Base-by-base conservation (phyloP, 768 basidiomycete species). In the Leccinum uliginosum region DNA sequence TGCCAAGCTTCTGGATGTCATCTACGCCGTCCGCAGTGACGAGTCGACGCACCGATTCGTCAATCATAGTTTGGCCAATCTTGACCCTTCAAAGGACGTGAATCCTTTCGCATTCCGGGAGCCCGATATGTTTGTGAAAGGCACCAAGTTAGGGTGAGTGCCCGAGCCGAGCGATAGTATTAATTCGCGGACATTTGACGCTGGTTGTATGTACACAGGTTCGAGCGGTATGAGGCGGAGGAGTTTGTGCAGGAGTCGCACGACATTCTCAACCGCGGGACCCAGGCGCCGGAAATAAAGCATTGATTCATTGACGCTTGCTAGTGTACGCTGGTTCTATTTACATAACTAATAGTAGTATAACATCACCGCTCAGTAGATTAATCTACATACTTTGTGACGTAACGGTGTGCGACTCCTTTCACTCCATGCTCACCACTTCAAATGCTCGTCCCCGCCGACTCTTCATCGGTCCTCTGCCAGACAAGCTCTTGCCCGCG, bases 21-120 rank as follows among this genome's bases (percentile, higher is more conserved):
- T 98, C 50, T 91, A 91, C 66, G 93, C 93, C 32, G 91, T 98
- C 32, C 82, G 95, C 64, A 92, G 91, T 15, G 95, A 98, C 71
- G 95, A 98, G 70, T 83, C 89, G 1, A 93, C 90, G 1, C 95
- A 98, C 66, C 80, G 93, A 50, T 98, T 98, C 66, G 93, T 96
- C 61, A 98, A 98, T 72, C 96, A 98, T 75, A 91, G 89, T 56
- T 77, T 98, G 34, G 96, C 94, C 4, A 94, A 93, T 73, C 78
- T 99, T 50, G 75, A 91, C 61, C 77, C 79, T 29, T 69, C 79
- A 32, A 83, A 81, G 34, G 96, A 98, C 70, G 84, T 92, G 63
- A 97, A 95, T 66, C 93, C 92, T 0, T 93, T 94, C 63, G 90
- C 93, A 15, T 73, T 97, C 26, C 83, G 86, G 23, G 95, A 98